Base-by-base conservation (phyloP, 441 rosid species). In the Erodium moschatum region DNA sequence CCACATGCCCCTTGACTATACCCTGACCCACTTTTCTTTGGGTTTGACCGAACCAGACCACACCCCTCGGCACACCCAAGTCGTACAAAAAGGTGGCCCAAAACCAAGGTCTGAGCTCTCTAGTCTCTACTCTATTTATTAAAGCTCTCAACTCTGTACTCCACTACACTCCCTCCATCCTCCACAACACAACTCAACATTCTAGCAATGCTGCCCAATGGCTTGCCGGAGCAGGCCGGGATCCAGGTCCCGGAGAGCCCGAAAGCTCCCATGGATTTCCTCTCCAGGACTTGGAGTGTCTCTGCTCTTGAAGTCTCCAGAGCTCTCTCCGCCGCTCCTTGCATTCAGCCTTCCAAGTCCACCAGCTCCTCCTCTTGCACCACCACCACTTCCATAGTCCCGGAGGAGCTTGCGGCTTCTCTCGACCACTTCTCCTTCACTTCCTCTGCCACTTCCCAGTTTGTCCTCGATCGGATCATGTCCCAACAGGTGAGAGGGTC, bases 401-500 rank as follows among this genome's bases (percentile, higher is more conserved):
- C 19, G 6, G 19, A n/a, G 58, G 58, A 50, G 20, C 58, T 50
- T 4, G 50, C 46, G 3, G 87, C 86, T 76, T 80, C 95, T n/a
- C 93, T 96, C 0, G 89, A 93, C 80, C 94, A 96, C 0, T 89
- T 90, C 80, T 87, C 96, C 7, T 92, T 93, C 35, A 96, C 95
- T 12, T 89, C 90, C 38, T 87, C 90, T 0, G 97, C 89, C 71
- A 91, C 98, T 66, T 93, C 95, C 16, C 98, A 85, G 81, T 87
- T 91, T 95, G 84, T 93, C 71, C 85, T 93, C 88, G 98, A 93
- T 11, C 86, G 97, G 63, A 93, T 93, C 81, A 82, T 93, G 91
- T 90, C 94, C 46, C 97, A 91, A 80, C 91, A 97, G 87, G 98
- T 93, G 75, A 87, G 3, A 3, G 38, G 4, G 6, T 33, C 38